Base-by-base conservation (phyloP, 2,329 filamentous ascomycete genomes). In the Diplodia corticola region DNA sequence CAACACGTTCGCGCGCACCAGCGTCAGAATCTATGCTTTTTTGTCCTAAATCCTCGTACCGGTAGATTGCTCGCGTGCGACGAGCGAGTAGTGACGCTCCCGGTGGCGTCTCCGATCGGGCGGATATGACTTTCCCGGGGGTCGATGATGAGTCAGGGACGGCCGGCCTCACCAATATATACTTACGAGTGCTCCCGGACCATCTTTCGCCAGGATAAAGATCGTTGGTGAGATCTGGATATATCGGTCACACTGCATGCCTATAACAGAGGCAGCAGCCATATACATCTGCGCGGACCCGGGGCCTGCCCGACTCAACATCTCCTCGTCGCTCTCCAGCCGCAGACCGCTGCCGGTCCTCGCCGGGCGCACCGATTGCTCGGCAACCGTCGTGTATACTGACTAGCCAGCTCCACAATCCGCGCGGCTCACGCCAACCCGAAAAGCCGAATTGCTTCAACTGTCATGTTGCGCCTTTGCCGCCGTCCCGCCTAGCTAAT, bases 361-460 rank as follows among this genome's bases (percentile, higher is more conserved):
- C 30, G n/a, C 22, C 50, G 20, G 13, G 9, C 28, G 20, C 20
- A 6, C 33, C 15, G 5, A 12, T 53, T 17, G 50, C 50, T 28
- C 17, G 15, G 30, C 50, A 53, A 20, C 50, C n/a, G 50, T 15
- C 2, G 17, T 40, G 26, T n/a, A 6, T 30, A 22, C 54, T 59
- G 54, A 59, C 54, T 59, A 59, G 54, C 54, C 54, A 20, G 54
- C 35, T 59, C 54, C 54, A 59, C 54, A 46, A 9, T 10, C 54
- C 24, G n/a, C 37, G 35, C 22, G 24, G 54, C 54, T 46, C 35
- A 37, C 22, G 35, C 54, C 54, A 59, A 46, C 44, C 37, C 54
- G 2, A 12, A 46, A 59, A 24, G 24, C 20, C 10, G n/a, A 9
- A 17, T 28, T 33, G 22, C 55, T 17, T 15, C 24, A 17, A 44